These are phyloP conservation scores for Chaetomium sp. DNA, from an alignment of 2,329 filamentous ascomycete genomes.

Conservation along the genomic window DNA sequence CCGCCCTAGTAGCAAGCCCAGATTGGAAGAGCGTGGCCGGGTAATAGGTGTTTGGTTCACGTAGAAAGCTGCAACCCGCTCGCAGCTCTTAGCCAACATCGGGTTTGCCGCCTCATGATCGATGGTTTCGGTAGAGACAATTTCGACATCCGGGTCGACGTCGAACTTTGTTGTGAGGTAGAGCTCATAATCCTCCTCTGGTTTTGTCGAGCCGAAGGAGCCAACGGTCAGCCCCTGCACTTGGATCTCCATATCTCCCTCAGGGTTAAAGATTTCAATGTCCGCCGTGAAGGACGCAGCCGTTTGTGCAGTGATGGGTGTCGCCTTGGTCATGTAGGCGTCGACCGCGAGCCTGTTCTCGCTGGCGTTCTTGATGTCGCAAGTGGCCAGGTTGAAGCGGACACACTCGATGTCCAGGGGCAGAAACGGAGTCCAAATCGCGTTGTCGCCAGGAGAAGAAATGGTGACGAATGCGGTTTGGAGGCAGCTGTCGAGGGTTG, in stretches of 20 bases:
- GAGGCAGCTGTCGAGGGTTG: constrained; percentile 47
- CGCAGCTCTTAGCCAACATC: constrained; percentile 42
- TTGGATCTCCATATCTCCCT: constrained; percentile 40
- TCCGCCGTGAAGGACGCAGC: constrained; percentile 43
- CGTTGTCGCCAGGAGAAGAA: constrained; percentile 45
- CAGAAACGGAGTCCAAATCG: constrained; percentile 49
- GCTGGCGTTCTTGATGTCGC: constrained; percentile 24
- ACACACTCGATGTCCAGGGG: constrained; percentile 42
- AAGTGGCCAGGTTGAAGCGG: constrained; percentile 43
- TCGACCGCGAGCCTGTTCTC: constrained; percentile 37
- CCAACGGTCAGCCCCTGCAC: constrained; percentile 41
- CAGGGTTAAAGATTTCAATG: constrained; percentile 40
- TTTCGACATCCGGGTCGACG: constrained; percentile 47
- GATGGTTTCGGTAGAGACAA: constrained; percentile 33
- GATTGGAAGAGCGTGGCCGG: not conserved
- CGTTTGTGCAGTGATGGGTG: constrained; percentile 31
- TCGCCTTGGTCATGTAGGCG: constrained; percentile 38
- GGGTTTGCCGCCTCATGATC: constrained; percentile 22
- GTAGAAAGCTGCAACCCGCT: constrained; percentile 42
- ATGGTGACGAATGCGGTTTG: constrained; percentile 48
- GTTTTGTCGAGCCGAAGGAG: constrained; percentile 39
- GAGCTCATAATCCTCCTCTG: constrained; percentile 41
- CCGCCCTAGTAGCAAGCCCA: not conserved
- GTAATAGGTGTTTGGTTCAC: constrained; percentile 3
- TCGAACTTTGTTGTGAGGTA: constrained; percentile 43